Evolutionary conservation across 805 yeast species (phyloP), one percentile per base, ranked within the genome.

Genomic region (Pichia ethanolica): DNA sequence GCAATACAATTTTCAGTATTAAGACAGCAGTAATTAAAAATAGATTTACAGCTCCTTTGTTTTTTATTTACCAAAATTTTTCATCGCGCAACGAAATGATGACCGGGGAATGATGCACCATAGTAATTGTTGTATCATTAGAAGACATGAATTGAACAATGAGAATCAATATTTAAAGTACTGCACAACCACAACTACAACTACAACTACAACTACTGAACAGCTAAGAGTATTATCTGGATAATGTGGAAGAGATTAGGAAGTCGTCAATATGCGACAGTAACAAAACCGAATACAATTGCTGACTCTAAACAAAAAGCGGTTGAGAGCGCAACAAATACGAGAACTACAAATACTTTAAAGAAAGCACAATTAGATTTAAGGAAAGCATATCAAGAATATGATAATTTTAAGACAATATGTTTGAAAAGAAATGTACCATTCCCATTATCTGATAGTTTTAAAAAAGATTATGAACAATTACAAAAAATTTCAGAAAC

Each of bases 351-450:
- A 7, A 62, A 63, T 40, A 53, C 67, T 0, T 53, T 68, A 47
- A 65, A 62, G 39, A 64, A 52, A 42, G 68, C 76, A 1, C 51
- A 61, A 1, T 66, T 68, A 46, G 71, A 73, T 49, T 53, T 67
- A 48, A 68, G 67, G 47, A 53, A 52, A 14, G 64, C 67, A 12
- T 53, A 59, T 11, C 60, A 60, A 4, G 61, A 65, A 35, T 48
- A 60, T n/a, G 64, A 63, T 5, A 42, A 35, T 6, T 65, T 64
- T 32, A 42, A 62, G 9, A 60, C 58, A 0, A 59, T 66, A 4
- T 67, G 75, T 32, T 42, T 46, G 6, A 61, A 65, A 48, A 63
- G 78, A 51, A 64, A 64, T n/a, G 61, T 63, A 2, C 44, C 46
- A n/a, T 56, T 56, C 41, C 59, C 69, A 8, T 45, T 65, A 6